phyloP scores from a whole-genome alignment of 2,329 filamentous ascomycete genomes.

The Geosmithia putterillii region DNA sequence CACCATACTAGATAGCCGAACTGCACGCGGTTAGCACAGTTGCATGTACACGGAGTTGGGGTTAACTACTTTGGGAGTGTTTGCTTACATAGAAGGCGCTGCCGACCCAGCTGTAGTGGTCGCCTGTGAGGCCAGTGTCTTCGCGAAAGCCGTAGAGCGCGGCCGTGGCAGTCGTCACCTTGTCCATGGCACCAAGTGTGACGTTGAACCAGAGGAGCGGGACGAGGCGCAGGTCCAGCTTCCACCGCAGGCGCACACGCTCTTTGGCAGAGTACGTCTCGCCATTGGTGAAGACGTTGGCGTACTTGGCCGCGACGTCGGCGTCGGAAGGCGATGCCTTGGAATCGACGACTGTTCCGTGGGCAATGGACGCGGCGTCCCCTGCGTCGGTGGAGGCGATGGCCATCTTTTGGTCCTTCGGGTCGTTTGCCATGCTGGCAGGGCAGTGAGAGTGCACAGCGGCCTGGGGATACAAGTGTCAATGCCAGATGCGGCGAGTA shows the following conservation, averaged over 20 bases:
- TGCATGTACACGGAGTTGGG: too few relatives aligned
- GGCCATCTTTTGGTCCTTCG: background rate
- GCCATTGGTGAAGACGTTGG: conserved; percentile 4
- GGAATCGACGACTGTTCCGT: background rate
- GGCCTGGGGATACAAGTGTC: too few relatives aligned
- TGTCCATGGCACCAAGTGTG: conserved; percentile 15
- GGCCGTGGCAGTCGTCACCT: conserved; percentile 15
- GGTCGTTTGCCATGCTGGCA: background rate
- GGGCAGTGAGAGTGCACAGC: background rate
- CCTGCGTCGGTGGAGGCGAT: conserved; percentile 3
- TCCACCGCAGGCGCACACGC: conserved; percentile 8
- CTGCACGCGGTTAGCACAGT: conserved; percentile 3
- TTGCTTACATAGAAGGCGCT: conserved; percentile 12
- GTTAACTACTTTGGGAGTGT: background rate
- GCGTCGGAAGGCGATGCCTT: background rate
- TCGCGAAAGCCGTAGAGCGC: conserved; percentile 13
- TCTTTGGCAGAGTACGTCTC: conserved; percentile 4
- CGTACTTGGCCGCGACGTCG: conserved; percentile 5
- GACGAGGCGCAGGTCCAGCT: conserved; percentile 10
- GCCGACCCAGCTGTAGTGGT: conserved; percentile 14
- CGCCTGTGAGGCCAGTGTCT: conserved; percentile 10
- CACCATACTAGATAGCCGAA: conserved; percentile 21
- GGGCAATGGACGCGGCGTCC: conserved; percentile 1
- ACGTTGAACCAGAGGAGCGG: conserved; percentile 13
- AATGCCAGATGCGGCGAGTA: too few relatives aligned